phyloP scores from a whole-genome alignment of 176 grass and related monocot genomes.

The Carex myosuroides region DNA sequence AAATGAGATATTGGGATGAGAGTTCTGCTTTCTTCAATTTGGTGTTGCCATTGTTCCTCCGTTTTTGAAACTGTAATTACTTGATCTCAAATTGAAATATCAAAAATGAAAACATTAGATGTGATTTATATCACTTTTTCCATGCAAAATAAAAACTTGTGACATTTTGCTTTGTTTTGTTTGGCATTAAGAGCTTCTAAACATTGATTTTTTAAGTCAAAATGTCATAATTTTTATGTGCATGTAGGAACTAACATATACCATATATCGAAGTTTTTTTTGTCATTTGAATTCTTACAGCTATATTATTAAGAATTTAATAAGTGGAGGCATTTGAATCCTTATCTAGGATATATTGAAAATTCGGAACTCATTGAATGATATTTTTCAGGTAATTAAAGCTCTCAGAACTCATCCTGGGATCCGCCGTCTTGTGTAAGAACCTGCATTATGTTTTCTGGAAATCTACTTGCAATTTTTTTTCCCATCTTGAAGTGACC shows the following conservation, averaged over 20 bases:
- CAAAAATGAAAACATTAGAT: background rate
- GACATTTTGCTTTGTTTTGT: background rate
- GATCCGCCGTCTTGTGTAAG: conserved; percentile 89
- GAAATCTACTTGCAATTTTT: background rate
- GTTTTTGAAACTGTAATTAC: background rate
- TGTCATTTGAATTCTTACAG: background rate
- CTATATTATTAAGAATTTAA: background rate
- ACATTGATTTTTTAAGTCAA: background rate
- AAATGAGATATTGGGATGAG: too few relatives aligned
- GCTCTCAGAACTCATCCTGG: conserved; percentile 88
- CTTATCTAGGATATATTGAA: background rate
- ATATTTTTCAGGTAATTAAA: conserved; percentile 70
- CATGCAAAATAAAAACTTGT: background rate
- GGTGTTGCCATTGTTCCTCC: background rate
- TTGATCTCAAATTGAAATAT: background rate
- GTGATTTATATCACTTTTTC: background rate
- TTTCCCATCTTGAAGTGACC: background rate
- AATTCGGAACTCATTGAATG: background rate
- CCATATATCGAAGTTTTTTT: background rate
- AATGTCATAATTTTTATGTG: background rate
- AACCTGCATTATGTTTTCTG: background rate
- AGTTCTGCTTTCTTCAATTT: too few relatives aligned
- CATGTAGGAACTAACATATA: background rate
- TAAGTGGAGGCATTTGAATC: background rate
- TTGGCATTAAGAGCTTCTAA: background rate